Base-by-base conservation (phyloP, 371 early-diverging fungal genomes). In the Batrachochytrium dendrobatidis region DNA sequence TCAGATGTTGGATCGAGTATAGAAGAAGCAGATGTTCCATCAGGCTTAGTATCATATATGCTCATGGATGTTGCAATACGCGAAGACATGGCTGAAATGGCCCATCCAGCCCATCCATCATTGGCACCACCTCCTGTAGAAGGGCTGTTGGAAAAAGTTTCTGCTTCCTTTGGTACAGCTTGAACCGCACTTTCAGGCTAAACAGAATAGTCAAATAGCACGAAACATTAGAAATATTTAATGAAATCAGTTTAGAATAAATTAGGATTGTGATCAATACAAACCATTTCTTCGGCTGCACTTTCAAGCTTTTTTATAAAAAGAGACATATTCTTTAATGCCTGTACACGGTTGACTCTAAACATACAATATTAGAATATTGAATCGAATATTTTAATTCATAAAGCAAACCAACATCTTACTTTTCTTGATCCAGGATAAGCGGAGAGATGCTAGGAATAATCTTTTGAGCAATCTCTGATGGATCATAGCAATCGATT, bases 401-500 rank as follows among this genome's bases (percentile, higher is more conserved):
- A 39, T 39, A n/a, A 12, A 39, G n/a, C 39, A n/a, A n/a, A 39
- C n/a, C 39, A 24, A 35, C 48, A 18, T 32, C 43, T 57, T 76
- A 83, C 86, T 85, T 88, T 71, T 95, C 95, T 22, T 86, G 83
- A 63, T 97, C 95, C 5, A 97, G 57, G 33, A 94, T 74, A 7
- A 86, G 68, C 6, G 75, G 64, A n/a, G 86, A 80, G 4, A 92
- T 71, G 44, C 79, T 69, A 10, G 97, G 96, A 22, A 97, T 62
- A 52, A 94, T 73, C 26, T 79, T 74, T 15, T 73, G 63, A 17
- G 91, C 77, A 29, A 88, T 76, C 53, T 94, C 95, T n/a, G 57
- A 67, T 3, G 86, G 74, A 34, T 86, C 83, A 63, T 86, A 89
- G 46, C 72, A 81, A 1, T 87, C 82, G 5, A 71, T 67, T 0